A percentile compares a stretch with the other conserved stretches of the same genome.
These are phyloP conservation scores for Dryas alaskensis DNA, from an alignment of 306 rosid species.

Conservation along the genomic window DNA sequence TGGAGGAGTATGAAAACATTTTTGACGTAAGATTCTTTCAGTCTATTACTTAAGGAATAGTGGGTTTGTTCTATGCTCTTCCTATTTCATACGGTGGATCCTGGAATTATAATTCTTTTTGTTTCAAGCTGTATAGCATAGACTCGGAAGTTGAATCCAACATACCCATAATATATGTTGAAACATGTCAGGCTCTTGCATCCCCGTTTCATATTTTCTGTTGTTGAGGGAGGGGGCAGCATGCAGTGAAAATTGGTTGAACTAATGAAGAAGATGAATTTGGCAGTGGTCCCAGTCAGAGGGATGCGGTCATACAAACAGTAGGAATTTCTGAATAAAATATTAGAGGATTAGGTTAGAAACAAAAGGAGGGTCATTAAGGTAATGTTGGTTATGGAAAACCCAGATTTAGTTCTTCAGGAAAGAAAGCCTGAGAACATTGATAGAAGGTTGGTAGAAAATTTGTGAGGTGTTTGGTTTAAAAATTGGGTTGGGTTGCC, in stretches of 20 bases:
- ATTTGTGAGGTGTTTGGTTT: background rate
- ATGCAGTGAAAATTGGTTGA: conserved; percentile 2
- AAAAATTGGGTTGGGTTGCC: background rate
- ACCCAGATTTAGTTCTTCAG: conserved; percentile 1
- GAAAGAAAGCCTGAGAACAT: background rate
- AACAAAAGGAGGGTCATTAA: background rate
- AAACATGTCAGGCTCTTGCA: background rate
- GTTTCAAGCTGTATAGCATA: conserved; percentile 2
- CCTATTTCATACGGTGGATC: conserved; percentile 6
- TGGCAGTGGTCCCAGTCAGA: background rate
- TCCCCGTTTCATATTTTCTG: background rate
- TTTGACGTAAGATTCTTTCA: conserved; percentile 70
- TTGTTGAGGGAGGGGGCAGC: background rate
- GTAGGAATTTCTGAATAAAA: background rate
- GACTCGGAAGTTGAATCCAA: conserved; percentile 1
- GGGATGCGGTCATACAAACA: background rate
- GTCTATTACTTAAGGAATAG: background rate
- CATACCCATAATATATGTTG: background rate
- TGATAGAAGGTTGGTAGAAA: background rate
- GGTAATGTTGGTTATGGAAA: background rate
- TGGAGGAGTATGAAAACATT: conserved; percentile 91
- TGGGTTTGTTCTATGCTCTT: conserved; percentile 24
- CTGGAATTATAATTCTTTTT: background rate
- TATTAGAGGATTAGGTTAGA: background rate
- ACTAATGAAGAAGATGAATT: conserved; percentile 3